A percentile compares a stretch with the other conserved stretches of the same genome.
These are phyloP conservation scores for Colletotrichum sp. DNA, from an alignment of 2,329 filamentous ascomycete species.

Conservation along the genomic window DNA sequence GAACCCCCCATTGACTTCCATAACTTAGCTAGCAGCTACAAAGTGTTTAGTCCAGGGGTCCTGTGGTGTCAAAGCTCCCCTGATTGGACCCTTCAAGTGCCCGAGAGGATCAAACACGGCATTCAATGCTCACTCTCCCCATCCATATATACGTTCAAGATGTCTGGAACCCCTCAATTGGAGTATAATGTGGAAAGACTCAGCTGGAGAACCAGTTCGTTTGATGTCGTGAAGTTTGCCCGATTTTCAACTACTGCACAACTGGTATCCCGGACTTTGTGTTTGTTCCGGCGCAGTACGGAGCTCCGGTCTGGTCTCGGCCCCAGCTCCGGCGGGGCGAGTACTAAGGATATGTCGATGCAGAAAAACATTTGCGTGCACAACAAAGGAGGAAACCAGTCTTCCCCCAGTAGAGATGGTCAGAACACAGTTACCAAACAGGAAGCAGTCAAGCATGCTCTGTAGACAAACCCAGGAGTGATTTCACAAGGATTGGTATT, in stretches of 20 bases:
- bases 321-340: not conserved
- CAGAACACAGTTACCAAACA: not conserved
- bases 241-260: not conserved
- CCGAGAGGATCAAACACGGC: not conserved
- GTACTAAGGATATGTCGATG: not conserved
- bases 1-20: not conserved
- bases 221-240: not conserved
- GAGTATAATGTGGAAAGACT: not conserved
- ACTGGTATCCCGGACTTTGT: not conserved
- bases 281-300: not conserved
- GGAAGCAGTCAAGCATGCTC: not conserved
- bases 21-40: not conserved
- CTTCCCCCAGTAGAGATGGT: rapidly evolving
- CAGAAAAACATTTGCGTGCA: too few relatives aligned
- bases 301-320: not conserved
- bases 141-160: not conserved
- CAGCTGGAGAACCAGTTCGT: not conserved
- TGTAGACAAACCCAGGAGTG: not conserved
- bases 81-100: not conserved
- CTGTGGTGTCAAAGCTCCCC: not conserved
- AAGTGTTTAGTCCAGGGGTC: not conserved
- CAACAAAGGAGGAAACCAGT: too few relatives aligned
- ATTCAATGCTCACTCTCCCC: not conserved
- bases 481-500: not conserved
- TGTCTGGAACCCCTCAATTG: not conserved